Evolutionary conservation across 306 rosid species (phyloP), one percentile per base, ranked within the genome.

Genomic region (Arachis stenosperma): DNA sequence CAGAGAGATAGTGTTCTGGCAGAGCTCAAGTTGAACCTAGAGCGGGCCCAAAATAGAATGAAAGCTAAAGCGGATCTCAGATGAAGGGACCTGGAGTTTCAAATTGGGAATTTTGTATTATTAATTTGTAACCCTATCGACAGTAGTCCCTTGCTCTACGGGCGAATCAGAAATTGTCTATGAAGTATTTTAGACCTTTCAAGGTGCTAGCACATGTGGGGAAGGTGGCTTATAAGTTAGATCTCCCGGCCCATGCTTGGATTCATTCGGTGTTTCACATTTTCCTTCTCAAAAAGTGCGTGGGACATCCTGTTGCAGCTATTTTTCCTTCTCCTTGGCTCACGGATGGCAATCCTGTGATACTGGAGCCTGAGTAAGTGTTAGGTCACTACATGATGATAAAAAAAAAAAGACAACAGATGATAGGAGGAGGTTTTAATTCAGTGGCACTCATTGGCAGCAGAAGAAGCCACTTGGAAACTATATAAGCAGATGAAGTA

Each of bases 31-130:
- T 7, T 4, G 8, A 59, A 59, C 12, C 8, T 59, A 6, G 8
- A 5, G 0, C 12, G 11, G 6, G 22, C 17, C 1, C 3, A 59
- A 2, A 0, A 4, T 0, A 3, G 15, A 0, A 22, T 65, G 56
- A 65, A 65, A 3, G 0, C 0, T 0, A 5, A 0, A 9, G 56
- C 22, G 5, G 13, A 27, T 27, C 0, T 0, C 0, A 2, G 10
- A 55, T 0, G 6, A 5, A 0, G 41, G 27, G 27, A 65, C 0
- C 22, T 65, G 2, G 0, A 0, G 0, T 46, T 9, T 9, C 6
- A 3, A 0, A 22, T 65, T 1, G 56, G 7, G 0, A 2, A 14
- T 5, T 65, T 0, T 3, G 70, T 65, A 0, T 12, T 22, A 12
- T 65, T 0, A 65, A 48, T 0, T 5, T 48, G 12, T 43, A 48